Base-by-base conservation (phyloP, 768 basidiomycete genomes). In the Tremella fuciformis region DNA sequence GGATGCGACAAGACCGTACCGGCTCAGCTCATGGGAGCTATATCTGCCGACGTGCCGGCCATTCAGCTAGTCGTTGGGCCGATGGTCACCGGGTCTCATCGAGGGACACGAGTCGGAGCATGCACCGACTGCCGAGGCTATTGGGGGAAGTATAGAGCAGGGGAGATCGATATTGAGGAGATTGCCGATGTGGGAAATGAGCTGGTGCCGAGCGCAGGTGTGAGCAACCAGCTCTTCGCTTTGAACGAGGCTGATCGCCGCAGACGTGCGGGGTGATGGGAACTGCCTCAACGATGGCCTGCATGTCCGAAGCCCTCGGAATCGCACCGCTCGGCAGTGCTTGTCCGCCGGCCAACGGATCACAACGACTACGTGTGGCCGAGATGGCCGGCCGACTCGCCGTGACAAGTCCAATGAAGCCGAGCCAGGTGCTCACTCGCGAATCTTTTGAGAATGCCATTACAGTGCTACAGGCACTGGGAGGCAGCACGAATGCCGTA, bases 391-490 rank as follows among this genome's bases (percentile, higher is more conserved):
- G 70, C 2, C 46, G 58, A 50, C 39, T 70, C 13, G 66, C 63
- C 24, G 62, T 55, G 13, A 51, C 34, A 16, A 58, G 13, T 26
- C 59, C 46, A 16, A 46, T 41, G 22, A 40, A 48, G 42, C 93
- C 93, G 6, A 81, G 88, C 57, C 87, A 97, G 69, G 93, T 98
- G 76, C 96, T 97, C 91, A 94, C 90, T 16, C 84, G 86, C 9
- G 83, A 87, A 16, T 90, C 93, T 11, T 96, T 97, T 69, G 94
- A 97, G 80, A 98, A 96, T 78, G 93, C 93, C 8, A 91, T 97
- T 83, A 93, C 91, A 22, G 78, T 98, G 48, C 90, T 89, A 26
- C 92, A 97, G 87, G 86, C 92, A 67, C 84, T 63, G 13, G 64
- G 62, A 9, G 64, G 64, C 8, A 56, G 53, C 34, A 66, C 62